phyloP scores from a whole-genome alignment of 2,329 filamentous ascomycete genomes.

The Purpureocillium takamizusanense region DNA sequence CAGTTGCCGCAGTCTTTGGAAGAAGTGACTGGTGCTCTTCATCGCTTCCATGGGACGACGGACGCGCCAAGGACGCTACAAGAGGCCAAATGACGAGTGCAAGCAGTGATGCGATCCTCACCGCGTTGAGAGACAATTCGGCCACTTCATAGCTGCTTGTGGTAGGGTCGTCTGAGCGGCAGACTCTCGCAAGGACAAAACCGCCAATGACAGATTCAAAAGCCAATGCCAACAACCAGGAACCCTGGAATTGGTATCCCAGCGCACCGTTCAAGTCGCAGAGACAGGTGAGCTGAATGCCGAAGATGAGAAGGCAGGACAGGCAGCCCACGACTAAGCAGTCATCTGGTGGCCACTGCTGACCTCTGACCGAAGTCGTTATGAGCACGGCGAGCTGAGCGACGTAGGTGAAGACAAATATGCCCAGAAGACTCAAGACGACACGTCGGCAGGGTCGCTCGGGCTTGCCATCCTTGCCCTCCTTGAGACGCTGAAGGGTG shows the following conservation, averaged over 20 bases:
- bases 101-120: constrained; percentile 15
- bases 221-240: constrained; percentile 48
- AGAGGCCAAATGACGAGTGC: constrained; percentile 17
- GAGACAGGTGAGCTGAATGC: constrained; percentile 47
- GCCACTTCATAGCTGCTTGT: constrained; percentile 10
- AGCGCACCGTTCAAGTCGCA: constrained; percentile 39
- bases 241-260: constrained; percentile 56
- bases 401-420: constrained; percentile 36
- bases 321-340: constrained; percentile 47
- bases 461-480: constrained; percentile 6
- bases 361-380: constrained; percentile 19
- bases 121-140: constrained; percentile 11
- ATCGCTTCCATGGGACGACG: constrained; percentile 26
- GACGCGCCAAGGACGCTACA: constrained; percentile 16
- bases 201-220: constrained; percentile 42
- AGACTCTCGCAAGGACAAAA: constrained; percentile 11
- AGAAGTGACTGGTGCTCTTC: constrained; percentile 52
- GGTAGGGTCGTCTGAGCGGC: constrained; percentile 2
- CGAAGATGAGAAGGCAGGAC: constrained; percentile 55
- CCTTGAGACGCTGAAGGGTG: constrained; percentile 37
- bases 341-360: constrained; percentile 33
- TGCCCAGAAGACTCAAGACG: constrained; percentile 32
- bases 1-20: constrained; percentile 16
- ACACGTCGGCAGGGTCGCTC: constrained; percentile 11
- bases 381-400: constrained; percentile 34